phyloP scores from a whole-genome alignment of 352 stramenopile species.

The Phytophthora niederhauseri region DNA sequence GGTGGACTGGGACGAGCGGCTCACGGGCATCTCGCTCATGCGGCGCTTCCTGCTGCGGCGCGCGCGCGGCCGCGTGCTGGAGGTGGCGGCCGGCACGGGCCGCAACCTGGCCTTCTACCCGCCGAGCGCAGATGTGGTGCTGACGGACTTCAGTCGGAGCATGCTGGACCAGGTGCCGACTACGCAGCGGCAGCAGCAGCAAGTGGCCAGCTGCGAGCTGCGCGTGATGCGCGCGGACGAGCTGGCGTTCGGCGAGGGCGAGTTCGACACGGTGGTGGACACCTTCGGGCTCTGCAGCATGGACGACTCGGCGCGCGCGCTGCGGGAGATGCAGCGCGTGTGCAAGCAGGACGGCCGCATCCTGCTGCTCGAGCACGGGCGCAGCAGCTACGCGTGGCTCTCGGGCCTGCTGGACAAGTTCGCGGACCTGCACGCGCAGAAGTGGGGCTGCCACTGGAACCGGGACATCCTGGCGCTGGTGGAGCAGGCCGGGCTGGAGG shows the following conservation, averaged over 20 bases:
- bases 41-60: slow-evolving; percentile 77
- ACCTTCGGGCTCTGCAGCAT: slow-evolving; percentile 97
- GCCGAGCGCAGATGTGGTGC: slow-evolving; percentile 41
- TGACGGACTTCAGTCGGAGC: slow-evolving; percentile 74
- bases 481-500: slow-evolving; percentile 75
- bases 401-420: slow-evolving; percentile 94
- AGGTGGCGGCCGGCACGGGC: slow-evolving; percentile 95
- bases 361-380: slow-evolving; percentile 96
- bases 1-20: slow-evolving; percentile 76
- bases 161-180: slow-evolving; percentile 75
- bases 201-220: slow-evolving; percentile 39
- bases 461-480: slow-evolving; percentile 93
- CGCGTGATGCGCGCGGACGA: slow-evolving; percentile 64
- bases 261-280: slow-evolving; percentile 96
- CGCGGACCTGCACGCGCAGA: slow-evolving; percentile 89
- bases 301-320: slow-evolving; percentile 91
- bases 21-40: slow-evolving; percentile 84
- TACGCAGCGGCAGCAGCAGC: slow-evolving; percentile 21
- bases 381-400: slow-evolving; percentile 90
- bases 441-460: slow-evolving; percentile 98
- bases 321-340: slow-evolving; percentile 95
- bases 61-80: slow-evolving; percentile 85
- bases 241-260: slow-evolving; percentile 69
- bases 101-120: slow-evolving; percentile 94
- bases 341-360: slow-evolving; percentile 90